phyloP scores from a whole-genome alignment of 2,329 filamentous ascomycete species.

The Botrytis deweyae region DNA sequence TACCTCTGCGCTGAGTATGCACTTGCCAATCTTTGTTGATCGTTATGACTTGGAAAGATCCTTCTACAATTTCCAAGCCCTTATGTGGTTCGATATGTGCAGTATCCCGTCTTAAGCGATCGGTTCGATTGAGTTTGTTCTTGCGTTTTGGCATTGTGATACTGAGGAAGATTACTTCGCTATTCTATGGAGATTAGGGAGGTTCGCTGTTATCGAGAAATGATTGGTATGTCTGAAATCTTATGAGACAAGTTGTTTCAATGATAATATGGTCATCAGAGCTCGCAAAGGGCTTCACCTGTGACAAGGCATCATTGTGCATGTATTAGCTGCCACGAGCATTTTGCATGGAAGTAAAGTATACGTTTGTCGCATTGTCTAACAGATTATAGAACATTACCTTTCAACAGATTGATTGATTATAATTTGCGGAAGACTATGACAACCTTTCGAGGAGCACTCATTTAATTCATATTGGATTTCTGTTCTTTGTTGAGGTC shows the following conservation, averaged over 20 bases:
- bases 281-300: background rate
- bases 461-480: background rate
- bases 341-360: background rate
- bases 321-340: background rate
- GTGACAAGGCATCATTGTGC: background rate
- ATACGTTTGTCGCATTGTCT: background rate
- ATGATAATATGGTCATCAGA: background rate
- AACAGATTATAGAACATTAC: background rate
- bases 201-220: background rate
- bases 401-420: background rate
- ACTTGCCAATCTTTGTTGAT: background rate
- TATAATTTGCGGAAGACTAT: rapidly evolving
- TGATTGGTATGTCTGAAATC: background rate
- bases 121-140: background rate
- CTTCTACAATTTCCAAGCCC: background rate
- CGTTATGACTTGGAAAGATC: background rate
- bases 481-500: background rate
- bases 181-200: background rate
- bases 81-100: background rate
- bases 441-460: background rate
- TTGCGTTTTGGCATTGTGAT: background rate
- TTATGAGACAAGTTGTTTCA: background rate
- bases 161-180: background rate
- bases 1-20: background rate
- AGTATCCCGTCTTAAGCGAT: background rate